phyloP scores from a whole-genome alignment of 192 early-diverging fungal species.

The Coemansia sp. region DNA sequence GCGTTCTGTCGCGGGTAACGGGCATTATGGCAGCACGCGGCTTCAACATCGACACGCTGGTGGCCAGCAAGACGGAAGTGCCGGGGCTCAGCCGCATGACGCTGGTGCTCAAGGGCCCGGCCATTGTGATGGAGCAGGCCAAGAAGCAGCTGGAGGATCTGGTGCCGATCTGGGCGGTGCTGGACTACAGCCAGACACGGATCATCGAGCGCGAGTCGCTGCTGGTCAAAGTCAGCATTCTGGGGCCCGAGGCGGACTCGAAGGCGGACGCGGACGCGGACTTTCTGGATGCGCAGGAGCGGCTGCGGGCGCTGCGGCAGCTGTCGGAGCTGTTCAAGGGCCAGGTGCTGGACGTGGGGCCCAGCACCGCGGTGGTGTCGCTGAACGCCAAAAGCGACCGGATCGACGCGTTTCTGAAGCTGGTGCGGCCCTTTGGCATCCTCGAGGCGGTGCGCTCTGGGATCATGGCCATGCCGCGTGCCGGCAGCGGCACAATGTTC shows the following conservation, averaged over 20 bases:
- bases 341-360: conserved; percentile 81
- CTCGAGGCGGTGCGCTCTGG: conserved; percentile 92
- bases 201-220: conserved; percentile 92
- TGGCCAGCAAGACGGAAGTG: conserved; percentile 95
- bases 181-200: conserved; percentile 89
- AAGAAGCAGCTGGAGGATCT: conserved; percentile 92
- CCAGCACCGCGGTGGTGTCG: conserved; percentile 82
- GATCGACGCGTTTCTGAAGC: conserved; percentile 87
- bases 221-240: conserved; percentile 88
- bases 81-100: conserved; percentile 92
- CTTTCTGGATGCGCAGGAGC: conserved; percentile 58
- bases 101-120: conserved; percentile 86
- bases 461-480: conserved; percentile 95
- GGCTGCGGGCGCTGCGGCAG: conserved; percentile 78
- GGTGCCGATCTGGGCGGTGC: conserved; percentile 96
- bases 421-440: conserved; percentile 93
- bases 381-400: conserved; percentile 83
- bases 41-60: conserved; percentile 97
- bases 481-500: conserved; percentile 73
- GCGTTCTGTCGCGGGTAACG: conserved; percentile 74
- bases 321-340: conserved; percentile 83
- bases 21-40: conserved; percentile 92
- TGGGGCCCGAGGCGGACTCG: conserved; percentile 14
- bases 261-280: conserved; percentile 29
- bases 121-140: conserved; percentile 85